phyloP scores from a whole-genome alignment of 176 grass and related monocot species.

The Thinopyrum elongatum region DNA sequence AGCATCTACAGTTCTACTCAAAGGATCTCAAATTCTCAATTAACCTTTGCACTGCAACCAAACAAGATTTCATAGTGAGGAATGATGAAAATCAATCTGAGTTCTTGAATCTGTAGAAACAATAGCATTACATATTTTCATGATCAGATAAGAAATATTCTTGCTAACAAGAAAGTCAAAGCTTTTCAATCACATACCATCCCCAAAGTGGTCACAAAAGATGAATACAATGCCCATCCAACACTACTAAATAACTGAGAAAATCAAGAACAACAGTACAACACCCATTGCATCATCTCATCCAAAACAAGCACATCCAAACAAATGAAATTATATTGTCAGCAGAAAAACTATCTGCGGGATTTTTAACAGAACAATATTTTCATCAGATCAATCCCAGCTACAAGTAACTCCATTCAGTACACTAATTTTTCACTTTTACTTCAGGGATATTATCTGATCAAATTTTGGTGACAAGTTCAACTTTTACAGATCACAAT shows the following conservation, averaged over 20 bases:
- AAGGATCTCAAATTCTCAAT: conserved; percentile 12
- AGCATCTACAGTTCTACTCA: not conserved
- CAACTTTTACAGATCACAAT: not conserved
- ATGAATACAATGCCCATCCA: not conserved
- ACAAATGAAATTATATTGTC: not conserved
- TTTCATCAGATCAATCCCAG: not conserved
- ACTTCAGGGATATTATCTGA: not conserved
- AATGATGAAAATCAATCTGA: not conserved
- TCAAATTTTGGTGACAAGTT: not conserved
- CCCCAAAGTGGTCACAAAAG: not conserved
- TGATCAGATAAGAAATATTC: not conserved
- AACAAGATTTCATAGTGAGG: not conserved
- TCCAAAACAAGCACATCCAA: not conserved
- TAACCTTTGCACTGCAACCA: not conserved
- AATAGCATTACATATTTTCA: not conserved
- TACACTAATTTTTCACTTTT: not conserved
- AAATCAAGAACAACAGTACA: not conserved
- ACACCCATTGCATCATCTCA: not conserved
- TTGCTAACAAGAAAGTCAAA: not conserved
- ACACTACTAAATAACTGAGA: not conserved
- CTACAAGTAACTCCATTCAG: not conserved
- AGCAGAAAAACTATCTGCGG: not conserved
- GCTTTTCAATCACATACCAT: not conserved
- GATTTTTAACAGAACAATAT: not conserved
- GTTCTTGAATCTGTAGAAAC: not conserved